phyloP scores from a whole-genome alignment of 2,329 filamentous ascomycete species.

The Phaeomoniella chlamydospora region DNA sequence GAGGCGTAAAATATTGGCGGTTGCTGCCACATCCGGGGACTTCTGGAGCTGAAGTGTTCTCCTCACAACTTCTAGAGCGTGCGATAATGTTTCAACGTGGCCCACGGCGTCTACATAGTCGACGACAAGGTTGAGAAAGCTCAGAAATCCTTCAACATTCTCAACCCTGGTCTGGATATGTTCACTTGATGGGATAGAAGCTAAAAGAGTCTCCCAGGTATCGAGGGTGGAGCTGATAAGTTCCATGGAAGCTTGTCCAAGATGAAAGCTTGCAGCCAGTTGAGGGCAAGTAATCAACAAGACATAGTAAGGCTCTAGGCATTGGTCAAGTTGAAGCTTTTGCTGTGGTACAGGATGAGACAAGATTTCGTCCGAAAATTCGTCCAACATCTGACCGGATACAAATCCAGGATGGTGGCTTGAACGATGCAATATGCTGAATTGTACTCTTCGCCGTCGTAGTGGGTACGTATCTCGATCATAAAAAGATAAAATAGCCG shows the following conservation, averaged over 20 bases:
- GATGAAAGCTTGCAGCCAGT: constrained; percentile 3
- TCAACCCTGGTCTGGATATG: constrained; percentile 32
- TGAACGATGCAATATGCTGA: background rate
- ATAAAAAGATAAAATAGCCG: constrained; percentile 12
- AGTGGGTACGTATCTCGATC: constrained; percentile 11
- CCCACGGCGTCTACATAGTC: constrained; percentile 28
- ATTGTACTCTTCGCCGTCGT: constrained; percentile 12
- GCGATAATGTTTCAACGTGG: constrained; percentile 8
- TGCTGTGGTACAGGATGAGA: background rate
- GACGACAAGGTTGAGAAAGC: constrained; percentile 36
- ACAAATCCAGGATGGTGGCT: background rate
- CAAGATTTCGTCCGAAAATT: background rate
- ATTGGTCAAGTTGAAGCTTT: background rate
- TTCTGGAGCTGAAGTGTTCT: background rate
- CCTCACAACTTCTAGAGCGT: constrained; percentile 15
- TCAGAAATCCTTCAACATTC: constrained; percentile 31
- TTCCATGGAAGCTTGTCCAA: constrained; percentile 1
- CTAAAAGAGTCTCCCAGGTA: constrained; percentile 4
- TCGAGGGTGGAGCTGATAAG: constrained; percentile 1
- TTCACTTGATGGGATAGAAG: constrained; percentile 19
- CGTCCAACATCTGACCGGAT: background rate
- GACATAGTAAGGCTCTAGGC: background rate
- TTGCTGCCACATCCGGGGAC: background rate
- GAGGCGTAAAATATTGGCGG: background rate
- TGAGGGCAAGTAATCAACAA: background rate